Conservation (phyloP, 495 filamentous ascomycete genomes). For the Zalerion maritima region DNA sequence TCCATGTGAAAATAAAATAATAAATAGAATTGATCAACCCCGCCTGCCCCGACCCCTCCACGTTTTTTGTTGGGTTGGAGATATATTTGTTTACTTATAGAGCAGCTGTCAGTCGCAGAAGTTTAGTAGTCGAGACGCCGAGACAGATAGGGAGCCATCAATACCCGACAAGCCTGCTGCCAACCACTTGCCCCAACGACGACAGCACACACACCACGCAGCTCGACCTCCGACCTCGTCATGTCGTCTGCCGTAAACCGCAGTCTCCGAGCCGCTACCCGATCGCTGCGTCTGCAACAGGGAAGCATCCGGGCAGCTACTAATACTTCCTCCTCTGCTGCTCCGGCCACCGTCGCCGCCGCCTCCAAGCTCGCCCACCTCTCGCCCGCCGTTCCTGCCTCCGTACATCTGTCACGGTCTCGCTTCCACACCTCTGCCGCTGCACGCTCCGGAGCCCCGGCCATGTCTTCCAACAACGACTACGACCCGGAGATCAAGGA, state of each 20-base stretch:
- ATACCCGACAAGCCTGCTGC: too few species aligned
- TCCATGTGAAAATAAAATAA: too few species aligned
- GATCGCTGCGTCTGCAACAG: constrained; percentile 17
- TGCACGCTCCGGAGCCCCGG: constrained; percentile 35
- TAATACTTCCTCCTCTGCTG: constrained; percentile 11
- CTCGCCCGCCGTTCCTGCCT: constrained; percentile 11
- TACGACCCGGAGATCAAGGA: constrained; percentile 89
- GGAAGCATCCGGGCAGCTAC: constrained; percentile 10
- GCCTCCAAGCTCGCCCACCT: constrained; percentile 5
- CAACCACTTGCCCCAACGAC: too few species aligned
- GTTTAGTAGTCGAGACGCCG: too few species aligned
- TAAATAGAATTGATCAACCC: too few species aligned
- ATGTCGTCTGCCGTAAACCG: constrained; percentile 19
- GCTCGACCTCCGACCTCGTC: constrained; percentile 1
- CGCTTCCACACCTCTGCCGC: constrained; percentile 43
- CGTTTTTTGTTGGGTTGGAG: too few species aligned
- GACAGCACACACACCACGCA: too few species aligned
- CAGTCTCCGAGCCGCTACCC: constrained; percentile 17
- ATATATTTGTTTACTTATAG: too few species aligned
- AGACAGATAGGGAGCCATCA: too few species aligned
- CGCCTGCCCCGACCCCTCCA: too few species aligned
- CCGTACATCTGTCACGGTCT: constrained; percentile 8
- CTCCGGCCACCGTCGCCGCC: constrained; percentile 7
- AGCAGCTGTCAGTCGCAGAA: too few species aligned
- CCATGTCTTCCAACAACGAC: constrained; percentile 33